Evolutionary conservation across 2,329 filamentous ascomycete genomes (phyloP).

Genomic region (Mollisiaceae sp.): DNA sequence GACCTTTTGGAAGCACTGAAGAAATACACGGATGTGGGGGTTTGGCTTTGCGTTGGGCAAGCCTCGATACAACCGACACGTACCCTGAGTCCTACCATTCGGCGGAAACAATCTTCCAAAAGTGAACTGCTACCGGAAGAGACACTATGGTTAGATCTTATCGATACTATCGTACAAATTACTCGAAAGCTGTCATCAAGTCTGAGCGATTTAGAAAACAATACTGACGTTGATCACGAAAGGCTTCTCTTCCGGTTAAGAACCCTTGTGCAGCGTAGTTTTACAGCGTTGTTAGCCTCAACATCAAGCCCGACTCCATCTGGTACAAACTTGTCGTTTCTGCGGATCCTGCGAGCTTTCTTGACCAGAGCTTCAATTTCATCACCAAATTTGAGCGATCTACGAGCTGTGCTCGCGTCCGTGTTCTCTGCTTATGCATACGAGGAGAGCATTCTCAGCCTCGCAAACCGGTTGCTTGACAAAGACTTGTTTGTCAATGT

Average conservation of each 20-base stretch:
- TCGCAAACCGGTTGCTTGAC: slow-evolving; percentile 87
- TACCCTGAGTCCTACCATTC: slow-evolving; percentile 52
- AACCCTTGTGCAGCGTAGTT: slow-evolving; percentile 84
- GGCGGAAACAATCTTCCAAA: slow-evolving; percentile 50
- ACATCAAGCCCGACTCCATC: slow-evolving; percentile 58
- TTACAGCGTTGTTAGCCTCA: slow-evolving; percentile 81
- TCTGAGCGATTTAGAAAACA: slow-evolving; percentile 48
- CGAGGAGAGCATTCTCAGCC: slow-evolving; percentile 83
- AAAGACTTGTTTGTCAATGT: slow-evolving; percentile 89
- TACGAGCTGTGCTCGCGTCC: slow-evolving; percentile 82
- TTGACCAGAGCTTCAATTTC: slow-evolving; percentile 79
- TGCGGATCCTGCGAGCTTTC: slow-evolving; percentile 88
- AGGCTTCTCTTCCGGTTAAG: slow-evolving; percentile 73
- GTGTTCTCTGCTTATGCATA: slow-evolving; percentile 97
- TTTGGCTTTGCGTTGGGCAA: slow-evolving; percentile 93
- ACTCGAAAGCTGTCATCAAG: slow-evolving; percentile 67
- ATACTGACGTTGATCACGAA: slow-evolving; percentile 54
- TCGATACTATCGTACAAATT: slow-evolving; percentile 65
- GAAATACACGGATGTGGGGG: slow-evolving; percentile 90
- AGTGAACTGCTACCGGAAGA: slow-evolving; percentile 58
- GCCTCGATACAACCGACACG: slow-evolving; percentile 59
- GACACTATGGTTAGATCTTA: slow-evolving; percentile 63
- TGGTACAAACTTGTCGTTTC: slow-evolving; percentile 72
- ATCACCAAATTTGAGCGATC: slow-evolving; percentile 84
- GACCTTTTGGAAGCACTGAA: slow-evolving; percentile 79